Percentiles rank a stretch among this genome's conserved stretches.
These are phyloP conservation scores for Umbelopsis sp. DNA, from an alignment of 192 early-diverging fungal species.

Conservation along the genomic window DNA sequence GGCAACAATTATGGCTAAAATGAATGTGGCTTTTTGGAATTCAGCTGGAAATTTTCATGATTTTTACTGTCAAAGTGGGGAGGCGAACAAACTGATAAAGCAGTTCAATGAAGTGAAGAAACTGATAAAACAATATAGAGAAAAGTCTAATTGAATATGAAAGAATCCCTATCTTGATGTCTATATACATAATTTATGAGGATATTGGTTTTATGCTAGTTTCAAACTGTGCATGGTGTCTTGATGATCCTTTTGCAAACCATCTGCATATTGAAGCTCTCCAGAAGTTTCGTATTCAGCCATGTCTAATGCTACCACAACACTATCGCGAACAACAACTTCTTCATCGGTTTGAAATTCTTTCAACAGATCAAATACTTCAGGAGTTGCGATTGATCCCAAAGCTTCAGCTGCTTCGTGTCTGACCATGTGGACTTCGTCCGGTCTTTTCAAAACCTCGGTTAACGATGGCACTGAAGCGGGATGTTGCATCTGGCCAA, in stretches of 20 bases:
- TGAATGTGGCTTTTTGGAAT: neutral
- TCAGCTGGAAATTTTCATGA: neutral
- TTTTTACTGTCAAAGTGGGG: slow-evolving; percentile 1
- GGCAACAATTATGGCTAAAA: neutral
- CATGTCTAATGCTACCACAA: slow-evolving; percentile 96
- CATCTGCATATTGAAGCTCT: slow-evolving; percentile 86
- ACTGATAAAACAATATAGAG: neutral
- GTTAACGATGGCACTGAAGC: slow-evolving; percentile 85
- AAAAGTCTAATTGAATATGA: neutral
- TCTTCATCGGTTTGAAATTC: slow-evolving; percentile 76
- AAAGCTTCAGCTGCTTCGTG: slow-evolving; percentile 98
- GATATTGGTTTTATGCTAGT: slow-evolving; percentile 22
- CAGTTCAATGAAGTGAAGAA: neutral
- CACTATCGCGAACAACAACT: slow-evolving; percentile 87
- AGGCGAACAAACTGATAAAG: neutral
- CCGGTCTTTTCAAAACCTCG: slow-evolving; percentile 70
- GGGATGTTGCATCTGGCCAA: slow-evolving; percentile 96
- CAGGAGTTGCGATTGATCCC: slow-evolving; percentile 91
- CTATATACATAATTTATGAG: neutral
- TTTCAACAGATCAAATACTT: slow-evolving; percentile 76
- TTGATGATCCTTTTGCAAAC: slow-evolving; percentile 44
- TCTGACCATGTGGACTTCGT: slow-evolving; percentile 90
- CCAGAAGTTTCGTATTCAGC: slow-evolving; percentile 86
- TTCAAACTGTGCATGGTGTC: slow-evolving; percentile 37
- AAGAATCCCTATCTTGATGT: neutral